These are phyloP conservation scores for Zymoseptoria pseudotritici DNA, from an alignment of 2,329 filamentous ascomycete genomes.

Conservation along the genomic window DNA sequence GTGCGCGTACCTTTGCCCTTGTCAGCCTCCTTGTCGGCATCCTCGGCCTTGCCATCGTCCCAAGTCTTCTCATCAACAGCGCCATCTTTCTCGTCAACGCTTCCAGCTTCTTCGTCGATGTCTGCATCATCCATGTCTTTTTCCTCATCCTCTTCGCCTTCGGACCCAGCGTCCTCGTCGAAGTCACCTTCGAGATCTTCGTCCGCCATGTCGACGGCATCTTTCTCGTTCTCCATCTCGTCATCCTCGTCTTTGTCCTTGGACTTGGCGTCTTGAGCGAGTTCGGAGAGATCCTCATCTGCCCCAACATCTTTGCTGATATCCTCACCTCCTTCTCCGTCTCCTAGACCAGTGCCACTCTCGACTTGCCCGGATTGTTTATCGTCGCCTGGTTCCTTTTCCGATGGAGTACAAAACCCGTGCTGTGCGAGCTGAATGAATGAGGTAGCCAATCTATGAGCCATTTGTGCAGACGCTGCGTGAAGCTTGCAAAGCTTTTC, in stretches of 20 bases:
- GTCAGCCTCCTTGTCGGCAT: slow-evolving; percentile 73
- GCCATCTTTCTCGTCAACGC: slow-evolving; percentile 80
- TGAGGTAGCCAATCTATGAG: slow-evolving; percentile 65
- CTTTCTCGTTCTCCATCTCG: slow-evolving; percentile 71
- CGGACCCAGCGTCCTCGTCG: slow-evolving; percentile 50
- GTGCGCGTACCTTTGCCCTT: slow-evolving; percentile 44
- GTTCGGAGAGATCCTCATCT: slow-evolving; percentile 85
- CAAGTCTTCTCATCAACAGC: slow-evolving; percentile 98
- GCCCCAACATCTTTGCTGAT: slow-evolving; percentile 95
- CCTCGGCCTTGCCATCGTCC: slow-evolving; percentile 73
- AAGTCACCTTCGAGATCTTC: slow-evolving; percentile 85
- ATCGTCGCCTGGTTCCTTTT: slow-evolving; percentile 50
- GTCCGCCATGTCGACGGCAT: slow-evolving; percentile 86
- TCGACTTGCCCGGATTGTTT: slow-evolving; percentile 66
- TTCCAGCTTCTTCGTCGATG: slow-evolving; percentile 59
- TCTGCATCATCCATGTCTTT: slow-evolving; percentile 51
- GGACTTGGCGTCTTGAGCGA: slow-evolving; percentile 66
- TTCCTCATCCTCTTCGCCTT: slow-evolving; percentile 49
- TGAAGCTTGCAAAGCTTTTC: slow-evolving; percentile 58
- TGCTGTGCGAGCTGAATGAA: slow-evolving; percentile 74
- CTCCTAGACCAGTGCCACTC: slow-evolving; percentile 84
- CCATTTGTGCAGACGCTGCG: slow-evolving; percentile 62
- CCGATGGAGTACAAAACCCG: slow-evolving; percentile 85
- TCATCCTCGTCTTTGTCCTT: slow-evolving; percentile 49
- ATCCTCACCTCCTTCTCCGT: slow-evolving; percentile 90